Evolutionary conservation across 192 early-diverging fungal genomes (phyloP), one percentile per base, ranked within the genome.

Genomic region (Coemansia sp.): DNA sequence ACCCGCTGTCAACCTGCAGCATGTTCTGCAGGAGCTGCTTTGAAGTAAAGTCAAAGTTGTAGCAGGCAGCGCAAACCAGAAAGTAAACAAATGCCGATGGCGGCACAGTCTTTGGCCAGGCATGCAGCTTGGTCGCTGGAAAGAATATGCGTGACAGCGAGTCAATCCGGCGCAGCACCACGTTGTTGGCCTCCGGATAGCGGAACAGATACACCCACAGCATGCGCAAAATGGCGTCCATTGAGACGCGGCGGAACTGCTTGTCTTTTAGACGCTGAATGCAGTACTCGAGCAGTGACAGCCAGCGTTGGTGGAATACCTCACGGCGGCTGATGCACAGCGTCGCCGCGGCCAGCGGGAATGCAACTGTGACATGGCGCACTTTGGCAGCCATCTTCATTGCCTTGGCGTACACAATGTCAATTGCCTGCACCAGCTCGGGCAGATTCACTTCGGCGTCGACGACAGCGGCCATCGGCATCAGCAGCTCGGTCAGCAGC

Each of bases 161-260:
- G 50, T 81, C 79, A 12, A 81, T 76, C n/a, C 73, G 57, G 6
- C 79, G 73, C 18, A 76, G 42, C 5, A 73, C 73, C 10, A 81
- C 66, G 1, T 51, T 45, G 56, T 61, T 82, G 24, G 86, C 72
- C 58, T 95, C 95, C 2, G 82, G 84, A 60, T 90, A 95, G 45
- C 95, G 89, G 67, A 94, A 98, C 19, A 98, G 67, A 64, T 94
- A 96, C 12, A 92, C 91, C 97, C 97, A 99, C 19, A 94, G 64
- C 42, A 98, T 76, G 5, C 93, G 88, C 28, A 85, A 73, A 3
- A 95, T 73, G 46, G 88, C 94, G 7, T 86, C 85, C 54, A 99
- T 66, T 0, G 92, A 88, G 16, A 93, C 84, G 18, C 82, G 77
- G 2, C 91, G 83, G 49, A 86, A 82, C 45, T 77, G 62, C 73